Conservation (phyloP, 2,329 filamentous ascomycete genomes). For the Ophiosphaerella herpotricha region DNA sequence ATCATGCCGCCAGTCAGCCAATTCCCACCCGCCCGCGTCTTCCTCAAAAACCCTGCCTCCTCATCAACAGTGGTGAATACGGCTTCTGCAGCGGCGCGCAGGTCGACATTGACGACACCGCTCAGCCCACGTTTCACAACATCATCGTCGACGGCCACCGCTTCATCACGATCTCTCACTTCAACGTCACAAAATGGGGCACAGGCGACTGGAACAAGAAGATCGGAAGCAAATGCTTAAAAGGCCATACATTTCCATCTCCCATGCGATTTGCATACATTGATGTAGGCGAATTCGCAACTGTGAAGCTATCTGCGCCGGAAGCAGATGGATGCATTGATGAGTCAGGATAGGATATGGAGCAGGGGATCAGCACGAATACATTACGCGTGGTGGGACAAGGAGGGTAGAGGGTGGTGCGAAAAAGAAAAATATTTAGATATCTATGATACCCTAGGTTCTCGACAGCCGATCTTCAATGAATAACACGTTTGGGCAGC, state of each 20-base stretch:
- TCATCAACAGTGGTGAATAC: background rate
- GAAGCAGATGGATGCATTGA: too few species aligned
- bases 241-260: background rate
- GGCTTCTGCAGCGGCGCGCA: background rate
- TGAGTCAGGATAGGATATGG: too few species aligned
- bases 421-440: too few species aligned
- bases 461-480: too few species aligned
- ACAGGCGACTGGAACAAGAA: conserved; percentile 25
- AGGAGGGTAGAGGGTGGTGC: too few species aligned
- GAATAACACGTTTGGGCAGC: too few species aligned
- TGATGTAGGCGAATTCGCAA: too few species aligned
- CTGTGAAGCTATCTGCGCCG: too few species aligned
- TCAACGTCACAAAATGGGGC: conserved; percentile 33
- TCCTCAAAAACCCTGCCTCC: conserved; percentile 21
- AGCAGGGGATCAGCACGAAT: too few species aligned
- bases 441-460: too few species aligned
- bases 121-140: conserved; percentile 21
- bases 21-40: conserved; percentile 35
- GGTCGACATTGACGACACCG: conserved; percentile 13
- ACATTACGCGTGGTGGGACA: too few species aligned
- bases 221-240: conserved; percentile 6
- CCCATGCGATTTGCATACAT: too few species aligned
- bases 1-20: conserved; percentile 36
- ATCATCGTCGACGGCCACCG: conserved; percentile 29
- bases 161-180: conserved; percentile 29